A percentile compares a stretch with the other conserved stretches of the same genome.
Evolutionary conservation across 192 early-diverging fungal species (phyloP).

Genomic region (Nowakowskiella sp.): DNA sequence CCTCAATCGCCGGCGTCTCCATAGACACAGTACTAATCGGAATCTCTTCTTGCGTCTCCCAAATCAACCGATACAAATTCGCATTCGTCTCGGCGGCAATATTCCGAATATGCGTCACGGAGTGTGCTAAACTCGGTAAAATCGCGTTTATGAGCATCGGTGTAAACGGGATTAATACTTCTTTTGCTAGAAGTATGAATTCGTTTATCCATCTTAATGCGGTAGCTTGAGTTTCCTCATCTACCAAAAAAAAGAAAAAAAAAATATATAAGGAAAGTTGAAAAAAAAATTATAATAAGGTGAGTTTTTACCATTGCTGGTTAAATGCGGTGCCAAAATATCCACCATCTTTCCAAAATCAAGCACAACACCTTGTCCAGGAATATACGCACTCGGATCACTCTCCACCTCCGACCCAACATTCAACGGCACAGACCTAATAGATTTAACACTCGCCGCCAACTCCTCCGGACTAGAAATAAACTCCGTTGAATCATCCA

Average conservation of each 20-base stretch:
- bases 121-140: constrained; percentile 79
- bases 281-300: background rate
- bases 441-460: no score
- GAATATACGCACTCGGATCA: constrained; percentile 65
- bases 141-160: constrained; percentile 75
- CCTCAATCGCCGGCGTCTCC: no score
- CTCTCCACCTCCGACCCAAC: no score
- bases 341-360: constrained; percentile 77
- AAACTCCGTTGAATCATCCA: no score
- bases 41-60: no score
- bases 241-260: constrained; percentile 17
- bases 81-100: constrained; percentile 79
- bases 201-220: constrained; percentile 88
- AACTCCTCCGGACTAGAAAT: no score
- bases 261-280: no score
- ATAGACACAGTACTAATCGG: no score
- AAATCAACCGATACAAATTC: constrained; percentile 68
- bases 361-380: constrained; percentile 68
- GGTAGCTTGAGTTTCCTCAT: constrained; percentile 86
- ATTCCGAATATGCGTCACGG: constrained; percentile 51
- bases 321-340: constrained; percentile 78
- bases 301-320: constrained; percentile 43
- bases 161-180: constrained; percentile 74
- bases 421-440: no score
- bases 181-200: constrained; percentile 74